phyloP scores from a whole-genome alignment of 2,329 filamentous ascomycete species.

The Furcasterigmium sp. region DNA sequence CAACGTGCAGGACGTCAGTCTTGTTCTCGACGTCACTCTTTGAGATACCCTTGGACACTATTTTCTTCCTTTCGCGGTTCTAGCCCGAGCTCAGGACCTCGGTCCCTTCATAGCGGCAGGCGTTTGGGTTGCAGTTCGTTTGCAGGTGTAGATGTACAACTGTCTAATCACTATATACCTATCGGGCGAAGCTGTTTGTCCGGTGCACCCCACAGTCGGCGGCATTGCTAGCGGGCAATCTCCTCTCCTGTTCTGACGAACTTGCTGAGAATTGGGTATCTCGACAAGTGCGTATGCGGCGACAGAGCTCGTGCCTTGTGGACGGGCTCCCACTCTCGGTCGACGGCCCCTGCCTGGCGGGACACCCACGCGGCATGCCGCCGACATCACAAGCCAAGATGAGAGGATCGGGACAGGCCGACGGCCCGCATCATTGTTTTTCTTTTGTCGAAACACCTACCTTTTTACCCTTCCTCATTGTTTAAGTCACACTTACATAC shows the following conservation, averaged over 20 bases:
- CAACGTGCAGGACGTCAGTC: slow-evolving; percentile 90
- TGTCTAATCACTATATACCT: slow-evolving; percentile 45
- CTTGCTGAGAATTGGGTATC: no score
- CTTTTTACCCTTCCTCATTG: slow-evolving; percentile 5
- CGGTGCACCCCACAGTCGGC: no score
- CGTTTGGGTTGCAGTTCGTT: slow-evolving; percentile 42
- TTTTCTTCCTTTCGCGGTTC: slow-evolving; percentile 19
- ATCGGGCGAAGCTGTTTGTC: no score
- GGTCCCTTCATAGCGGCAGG: slow-evolving; percentile 47
- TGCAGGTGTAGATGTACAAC: slow-evolving; percentile 45
- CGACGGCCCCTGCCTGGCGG: no score
- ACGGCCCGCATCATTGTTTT: slow-evolving; percentile 7
- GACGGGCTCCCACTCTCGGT: no score
- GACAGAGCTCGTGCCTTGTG: no score
- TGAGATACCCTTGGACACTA: slow-evolving; percentile 35
- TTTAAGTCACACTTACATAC: slow-evolving; percentile 12
- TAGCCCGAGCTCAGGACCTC: slow-evolving; percentile 13
- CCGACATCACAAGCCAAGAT: no score
- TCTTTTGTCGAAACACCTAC: slow-evolving; percentile 9
- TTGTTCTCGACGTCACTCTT: slow-evolving; percentile 89
- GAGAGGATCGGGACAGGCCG: no score
- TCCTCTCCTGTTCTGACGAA: no score
- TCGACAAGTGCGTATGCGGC: no score
- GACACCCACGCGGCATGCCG: no score
- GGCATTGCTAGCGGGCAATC: no score